phyloP scores from a whole-genome alignment of 495 filamentous ascomycete species.

The Aspergillus campestris region DNA sequence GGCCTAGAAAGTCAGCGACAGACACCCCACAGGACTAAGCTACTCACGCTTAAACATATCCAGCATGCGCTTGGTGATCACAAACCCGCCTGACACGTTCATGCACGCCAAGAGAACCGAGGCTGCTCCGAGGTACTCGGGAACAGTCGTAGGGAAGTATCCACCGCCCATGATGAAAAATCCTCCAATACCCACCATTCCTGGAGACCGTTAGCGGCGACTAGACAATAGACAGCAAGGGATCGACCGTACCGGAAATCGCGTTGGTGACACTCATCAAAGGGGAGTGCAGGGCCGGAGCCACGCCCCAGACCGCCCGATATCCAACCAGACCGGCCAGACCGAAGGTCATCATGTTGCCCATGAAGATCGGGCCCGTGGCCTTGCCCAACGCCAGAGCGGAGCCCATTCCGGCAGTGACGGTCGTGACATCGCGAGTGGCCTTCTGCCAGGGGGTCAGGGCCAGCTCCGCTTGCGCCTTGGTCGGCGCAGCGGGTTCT shows the following conservation, averaged over 20 bases:
- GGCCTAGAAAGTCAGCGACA: slow-evolving; percentile 31
- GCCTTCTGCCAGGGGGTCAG: slow-evolving; percentile 71
- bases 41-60: slow-evolving; percentile 74
- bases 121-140: slow-evolving; percentile 63
- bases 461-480: slow-evolving; percentile 50
- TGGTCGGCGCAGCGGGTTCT: slow-evolving; percentile 35
- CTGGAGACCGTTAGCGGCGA: slow-evolving; percentile 11
- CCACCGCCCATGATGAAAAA: slow-evolving; percentile 76
- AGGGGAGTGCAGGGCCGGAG: slow-evolving; percentile 68
- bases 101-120: slow-evolving; percentile 76
- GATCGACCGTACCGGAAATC: slow-evolving; percentile 50
- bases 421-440: slow-evolving; percentile 56
- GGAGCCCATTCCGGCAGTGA: slow-evolving; percentile 66
- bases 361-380: slow-evolving; percentile 72
- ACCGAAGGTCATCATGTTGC: slow-evolving; percentile 70
- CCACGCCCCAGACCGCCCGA: slow-evolving; percentile 71
- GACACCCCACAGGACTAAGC: background rate
- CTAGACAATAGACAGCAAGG: background rate
- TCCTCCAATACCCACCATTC: slow-evolving; percentile 75
- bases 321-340: slow-evolving; percentile 74
- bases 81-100: slow-evolving; percentile 75
- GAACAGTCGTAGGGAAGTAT: slow-evolving; percentile 62
- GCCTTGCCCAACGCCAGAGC: slow-evolving; percentile 65
- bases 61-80: slow-evolving; percentile 83
- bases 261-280: slow-evolving; percentile 84